phyloP scores from a whole-genome alignment of 2,329 filamentous ascomycete genomes.

The Phialophora tarda region DNA sequence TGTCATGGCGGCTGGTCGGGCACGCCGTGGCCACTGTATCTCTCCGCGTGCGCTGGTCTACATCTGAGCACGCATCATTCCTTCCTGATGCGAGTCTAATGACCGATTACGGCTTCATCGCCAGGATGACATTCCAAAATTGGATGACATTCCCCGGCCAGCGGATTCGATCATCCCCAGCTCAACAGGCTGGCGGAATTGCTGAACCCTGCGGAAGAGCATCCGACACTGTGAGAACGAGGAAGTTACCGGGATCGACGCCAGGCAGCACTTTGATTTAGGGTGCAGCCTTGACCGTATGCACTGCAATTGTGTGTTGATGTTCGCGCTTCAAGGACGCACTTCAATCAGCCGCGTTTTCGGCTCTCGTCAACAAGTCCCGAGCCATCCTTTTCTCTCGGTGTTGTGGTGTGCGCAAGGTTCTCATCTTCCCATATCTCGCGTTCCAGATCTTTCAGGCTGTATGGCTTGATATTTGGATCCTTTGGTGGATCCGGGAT shows the following conservation, averaged over 20 bases:
- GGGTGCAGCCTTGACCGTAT: not conserved
- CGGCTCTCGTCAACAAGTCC: not conserved
- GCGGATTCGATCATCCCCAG: not conserved
- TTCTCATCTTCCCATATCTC: constrained; percentile 37
- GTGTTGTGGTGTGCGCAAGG: not conserved
- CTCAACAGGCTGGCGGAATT: not conserved
- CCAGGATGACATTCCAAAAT: not conserved
- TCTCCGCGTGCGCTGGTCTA: not conserved
- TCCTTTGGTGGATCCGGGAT: constrained; percentile 39
- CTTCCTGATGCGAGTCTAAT: not conserved
- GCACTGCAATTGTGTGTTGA: not conserved
- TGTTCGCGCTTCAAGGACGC: not conserved
- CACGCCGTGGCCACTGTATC: not conserved
- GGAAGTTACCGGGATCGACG: not conserved
- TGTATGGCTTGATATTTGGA: constrained; percentile 36
- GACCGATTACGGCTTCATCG: not conserved
- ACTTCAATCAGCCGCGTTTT: constrained; percentile 7
- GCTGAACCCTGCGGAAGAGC: not conserved
- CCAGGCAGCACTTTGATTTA: not conserved
- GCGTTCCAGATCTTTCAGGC: constrained; percentile 35
- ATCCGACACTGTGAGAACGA: not conserved
- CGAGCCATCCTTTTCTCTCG: not conserved
- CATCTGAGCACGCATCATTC: not conserved
- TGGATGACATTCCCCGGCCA: not conserved
- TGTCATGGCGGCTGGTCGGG: not conserved